Conservation (phyloP, 306 rosid species). For the Casuarina cunninghamiana region DNA sequence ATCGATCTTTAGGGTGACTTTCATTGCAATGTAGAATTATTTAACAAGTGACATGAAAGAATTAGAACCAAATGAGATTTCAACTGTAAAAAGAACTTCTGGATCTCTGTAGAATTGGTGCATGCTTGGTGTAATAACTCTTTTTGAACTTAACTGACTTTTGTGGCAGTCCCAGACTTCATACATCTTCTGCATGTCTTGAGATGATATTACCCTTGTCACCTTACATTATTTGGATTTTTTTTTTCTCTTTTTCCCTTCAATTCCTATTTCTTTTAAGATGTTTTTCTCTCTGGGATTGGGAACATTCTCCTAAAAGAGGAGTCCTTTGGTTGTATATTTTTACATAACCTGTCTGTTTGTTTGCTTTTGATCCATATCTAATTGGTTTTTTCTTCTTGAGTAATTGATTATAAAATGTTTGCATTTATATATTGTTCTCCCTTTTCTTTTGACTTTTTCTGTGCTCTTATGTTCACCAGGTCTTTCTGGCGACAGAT, state of each 20-base stretch:
- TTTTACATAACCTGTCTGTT: neutral
- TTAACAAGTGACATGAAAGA: neutral
- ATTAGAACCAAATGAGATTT: neutral
- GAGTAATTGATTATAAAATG: neutral
- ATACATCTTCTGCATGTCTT: neutral
- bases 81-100: neutral
- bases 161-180: neutral
- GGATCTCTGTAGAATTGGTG: neutral
- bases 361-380: constrained; percentile 11
- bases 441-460: constrained; percentile 29
- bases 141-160: neutral
- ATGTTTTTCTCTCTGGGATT: neutral
- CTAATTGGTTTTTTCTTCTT: constrained; percentile 7
- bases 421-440: constrained; percentile 10
- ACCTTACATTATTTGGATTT: neutral
- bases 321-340: neutral
- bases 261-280: neutral
- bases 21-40: neutral
- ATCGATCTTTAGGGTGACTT: neutral
- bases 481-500: constrained; percentile 87
- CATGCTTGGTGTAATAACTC: neutral
- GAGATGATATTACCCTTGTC: neutral
- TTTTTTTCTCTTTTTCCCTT: neutral
- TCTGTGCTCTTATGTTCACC: constrained; percentile 33
- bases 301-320: neutral